These are phyloP conservation scores for Clarireedia sp. DNA, from an alignment of 2,329 filamentous ascomycete genomes.

Conservation along the genomic window DNA sequence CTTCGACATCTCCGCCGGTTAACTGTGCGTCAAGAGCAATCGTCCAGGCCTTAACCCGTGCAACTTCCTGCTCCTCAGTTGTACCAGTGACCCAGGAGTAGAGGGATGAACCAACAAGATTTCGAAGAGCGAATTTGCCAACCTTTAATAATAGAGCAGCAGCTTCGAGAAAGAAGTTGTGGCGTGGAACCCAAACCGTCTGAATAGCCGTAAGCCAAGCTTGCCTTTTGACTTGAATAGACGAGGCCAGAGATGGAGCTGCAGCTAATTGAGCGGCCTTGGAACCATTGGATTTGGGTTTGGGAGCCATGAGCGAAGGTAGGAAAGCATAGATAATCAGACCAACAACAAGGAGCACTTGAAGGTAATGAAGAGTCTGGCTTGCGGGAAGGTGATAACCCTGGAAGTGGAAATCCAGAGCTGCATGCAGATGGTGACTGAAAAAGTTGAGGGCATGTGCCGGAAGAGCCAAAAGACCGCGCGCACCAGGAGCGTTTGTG, in stretches of 20 bases:
- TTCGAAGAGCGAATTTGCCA: conserved; percentile 71
- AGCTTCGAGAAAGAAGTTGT: conserved; percentile 79
- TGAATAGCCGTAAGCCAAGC: conserved; percentile 92
- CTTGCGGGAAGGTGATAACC: conserved; percentile 43
- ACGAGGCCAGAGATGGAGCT: conserved; percentile 67
- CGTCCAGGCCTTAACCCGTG: conserved; percentile 83
- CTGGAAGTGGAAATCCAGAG: conserved; percentile 39
- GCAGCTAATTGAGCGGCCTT: conserved; percentile 40
- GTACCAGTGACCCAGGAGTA: conserved; percentile 75
- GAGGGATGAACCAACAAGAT: conserved; percentile 65
- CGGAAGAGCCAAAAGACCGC: conserved; percentile 59
- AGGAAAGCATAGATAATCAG: conserved; percentile 47
- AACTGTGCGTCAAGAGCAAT: conserved; percentile 91
- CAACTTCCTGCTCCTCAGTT: conserved; percentile 76
- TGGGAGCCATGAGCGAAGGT: conserved; percentile 42
- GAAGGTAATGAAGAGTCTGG: conserved; percentile 43
- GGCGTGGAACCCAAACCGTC: conserved; percentile 82
- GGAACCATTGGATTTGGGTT: conserved; percentile 42
- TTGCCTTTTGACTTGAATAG: conserved; percentile 76
- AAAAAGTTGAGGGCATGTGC: conserved; percentile 46
- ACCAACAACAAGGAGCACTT: conserved; percentile 44
- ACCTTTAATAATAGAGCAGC: conserved; percentile 74
- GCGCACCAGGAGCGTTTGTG: conserved; percentile 54
- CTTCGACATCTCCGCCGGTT: conserved; percentile 80
- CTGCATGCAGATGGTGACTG: conserved; percentile 36